Evolutionary conservation across 2,329 filamentous ascomycete species (phyloP).

Genomic region (Simplicillium sp.): DNA sequence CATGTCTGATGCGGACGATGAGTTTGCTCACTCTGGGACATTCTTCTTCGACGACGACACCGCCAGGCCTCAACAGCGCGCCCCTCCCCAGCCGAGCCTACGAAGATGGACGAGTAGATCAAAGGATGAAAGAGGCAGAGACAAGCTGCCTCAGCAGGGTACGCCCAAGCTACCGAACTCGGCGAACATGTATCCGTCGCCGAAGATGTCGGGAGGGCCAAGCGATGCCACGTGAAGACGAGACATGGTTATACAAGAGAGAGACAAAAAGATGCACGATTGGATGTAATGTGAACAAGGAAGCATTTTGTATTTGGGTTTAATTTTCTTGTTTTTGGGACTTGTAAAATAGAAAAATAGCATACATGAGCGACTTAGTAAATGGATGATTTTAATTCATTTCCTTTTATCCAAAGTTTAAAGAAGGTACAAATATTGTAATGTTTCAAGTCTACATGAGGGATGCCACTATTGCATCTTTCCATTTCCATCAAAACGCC

Average conservation of each 20-base stretch:
- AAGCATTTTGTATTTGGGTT: too few relatives aligned
- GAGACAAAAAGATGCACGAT: too few relatives aligned
- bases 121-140: constrained; percentile 21
- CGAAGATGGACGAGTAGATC: constrained; percentile 21
- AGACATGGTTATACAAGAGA: neutral
- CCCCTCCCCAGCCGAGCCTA: constrained; percentile 32
- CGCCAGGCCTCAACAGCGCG: constrained; percentile 44
- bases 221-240: constrained; percentile 17
- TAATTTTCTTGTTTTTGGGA: too few relatives aligned
- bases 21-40: constrained; percentile 32
- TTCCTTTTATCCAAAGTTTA: too few relatives aligned
- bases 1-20: constrained; percentile 69
- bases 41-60: constrained; percentile 52
- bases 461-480: too few relatives aligned
- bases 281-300: too few relatives aligned
- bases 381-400: too few relatives aligned
- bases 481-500: too few relatives aligned
- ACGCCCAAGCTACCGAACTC: constrained; percentile 28
- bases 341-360: too few relatives aligned
- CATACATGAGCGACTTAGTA: too few relatives aligned
- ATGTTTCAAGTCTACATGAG: neutral
- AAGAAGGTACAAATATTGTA: too few relatives aligned
- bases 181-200: constrained; percentile 16
- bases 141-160: constrained; percentile 26
- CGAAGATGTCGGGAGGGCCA: constrained; percentile 23